Conservation (phyloP, 495 filamentous ascomycete species). For the Neurospora sp. region DNA sequence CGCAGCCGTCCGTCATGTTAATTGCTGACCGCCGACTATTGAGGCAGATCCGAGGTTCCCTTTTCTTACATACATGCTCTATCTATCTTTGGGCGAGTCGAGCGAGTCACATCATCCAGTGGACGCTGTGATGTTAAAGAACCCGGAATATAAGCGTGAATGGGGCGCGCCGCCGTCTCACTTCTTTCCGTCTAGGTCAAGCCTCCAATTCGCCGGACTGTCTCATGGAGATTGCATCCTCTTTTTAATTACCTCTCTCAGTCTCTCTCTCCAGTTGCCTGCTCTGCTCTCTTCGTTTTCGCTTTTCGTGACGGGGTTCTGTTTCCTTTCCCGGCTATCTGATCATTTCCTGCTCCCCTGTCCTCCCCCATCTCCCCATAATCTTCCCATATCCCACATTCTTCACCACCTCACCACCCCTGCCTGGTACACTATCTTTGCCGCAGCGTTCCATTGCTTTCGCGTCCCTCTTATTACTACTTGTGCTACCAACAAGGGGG, state of each 20-base stretch:
- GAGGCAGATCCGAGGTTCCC: background rate
- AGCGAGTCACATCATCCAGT: background rate
- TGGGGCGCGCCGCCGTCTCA: background rate
- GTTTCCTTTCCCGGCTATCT: conserved; percentile 11
- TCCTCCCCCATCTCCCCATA: conserved; percentile 33
- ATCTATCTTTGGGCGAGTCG: background rate
- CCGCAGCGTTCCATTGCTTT: background rate
- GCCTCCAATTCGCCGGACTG: background rate
- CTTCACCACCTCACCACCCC: background rate
- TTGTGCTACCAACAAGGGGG: background rate
- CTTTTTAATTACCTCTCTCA: background rate
- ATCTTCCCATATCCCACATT: background rate
- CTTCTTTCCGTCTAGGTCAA: background rate
- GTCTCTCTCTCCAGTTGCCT: background rate
- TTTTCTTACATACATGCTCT: background rate
- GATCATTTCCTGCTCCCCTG: conserved; percentile 38
- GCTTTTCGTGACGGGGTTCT: conserved; percentile 21
- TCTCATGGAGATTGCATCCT: background rate
- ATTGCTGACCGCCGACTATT: background rate
- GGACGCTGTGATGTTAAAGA: background rate
- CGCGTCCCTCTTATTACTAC: background rate
- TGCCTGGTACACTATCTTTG: background rate
- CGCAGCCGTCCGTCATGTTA: background rate
- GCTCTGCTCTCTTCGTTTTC: conserved; percentile 32
- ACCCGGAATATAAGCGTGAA: background rate